Evolutionary conservation across 2,329 filamentous ascomycete species (phyloP).

Genomic region (Epicoccum nigrum): DNA sequence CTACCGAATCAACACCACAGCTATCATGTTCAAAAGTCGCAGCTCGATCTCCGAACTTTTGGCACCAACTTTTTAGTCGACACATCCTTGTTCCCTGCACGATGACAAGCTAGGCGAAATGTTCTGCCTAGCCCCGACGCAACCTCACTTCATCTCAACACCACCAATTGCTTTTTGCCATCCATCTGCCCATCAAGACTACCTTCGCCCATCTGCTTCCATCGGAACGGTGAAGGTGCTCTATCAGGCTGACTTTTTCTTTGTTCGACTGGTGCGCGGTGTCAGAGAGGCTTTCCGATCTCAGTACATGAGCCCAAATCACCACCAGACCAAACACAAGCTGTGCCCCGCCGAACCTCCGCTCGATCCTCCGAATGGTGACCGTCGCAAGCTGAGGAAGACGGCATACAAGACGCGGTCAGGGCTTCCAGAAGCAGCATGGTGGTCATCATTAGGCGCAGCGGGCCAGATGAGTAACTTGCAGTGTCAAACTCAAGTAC

Average conservation of each 20-base stretch:
- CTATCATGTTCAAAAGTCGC: slow-evolving; percentile 23
- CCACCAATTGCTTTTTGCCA: not conserved
- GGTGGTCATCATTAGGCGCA: no score
- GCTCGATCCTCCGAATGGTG: not conserved
- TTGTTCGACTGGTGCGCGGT: not conserved
- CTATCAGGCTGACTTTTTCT: not conserved
- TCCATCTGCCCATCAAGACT: not conserved
- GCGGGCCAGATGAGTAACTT: no score
- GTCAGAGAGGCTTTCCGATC: not conserved
- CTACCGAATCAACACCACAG: slow-evolving; percentile 23
- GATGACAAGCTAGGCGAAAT: not conserved
- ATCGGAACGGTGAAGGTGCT: slow-evolving; percentile 7
- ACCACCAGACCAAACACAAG: not conserved
- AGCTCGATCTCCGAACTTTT: slow-evolving; percentile 20
- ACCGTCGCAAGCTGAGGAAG: not conserved
- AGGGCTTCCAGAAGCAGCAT: no score
- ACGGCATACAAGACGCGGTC: not conserved
- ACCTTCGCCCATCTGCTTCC: slow-evolving; percentile 10
- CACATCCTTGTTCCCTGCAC: not conserved
- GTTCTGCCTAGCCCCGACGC: not conserved
- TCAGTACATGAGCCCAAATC: not conserved
- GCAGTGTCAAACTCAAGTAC: no score
- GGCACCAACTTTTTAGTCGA: slow-evolving; percentile 9
- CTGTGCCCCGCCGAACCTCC: slow-evolving; percentile 1
- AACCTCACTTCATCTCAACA: not conserved